These are phyloP conservation scores for Microcyclosporella mali DNA, from an alignment of 2,329 filamentous ascomycete species.

Conservation along the genomic window DNA sequence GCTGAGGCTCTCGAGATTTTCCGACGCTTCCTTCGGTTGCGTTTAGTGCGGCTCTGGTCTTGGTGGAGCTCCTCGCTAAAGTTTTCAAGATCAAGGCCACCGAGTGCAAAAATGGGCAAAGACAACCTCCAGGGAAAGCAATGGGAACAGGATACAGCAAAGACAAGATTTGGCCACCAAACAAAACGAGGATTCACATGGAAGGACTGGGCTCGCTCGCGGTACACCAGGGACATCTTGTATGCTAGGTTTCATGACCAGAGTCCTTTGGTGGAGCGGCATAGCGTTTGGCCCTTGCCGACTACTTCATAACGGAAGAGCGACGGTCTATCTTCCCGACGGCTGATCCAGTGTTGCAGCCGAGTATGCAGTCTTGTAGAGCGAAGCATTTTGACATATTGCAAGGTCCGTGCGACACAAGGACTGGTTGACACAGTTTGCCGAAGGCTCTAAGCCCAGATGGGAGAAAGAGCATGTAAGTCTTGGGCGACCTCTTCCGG, in stretches of 20 bases:
- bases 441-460: constrained; percentile 6
- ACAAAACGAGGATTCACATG: constrained; percentile 9
- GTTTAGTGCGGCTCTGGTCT: no score
- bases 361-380: constrained; percentile 13
- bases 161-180: constrained; percentile 11
- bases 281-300: constrained; percentile 19
- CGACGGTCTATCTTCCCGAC: constrained; percentile 12
- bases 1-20: no score
- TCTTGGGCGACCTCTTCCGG: constrained; percentile 11
- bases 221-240: constrained; percentile 13
- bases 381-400: constrained; percentile 9
- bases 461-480: not conserved
- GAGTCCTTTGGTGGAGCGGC: constrained; percentile 11
- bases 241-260: constrained; percentile 16
- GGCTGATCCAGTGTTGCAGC: constrained; percentile 15
- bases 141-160: constrained; percentile 15
- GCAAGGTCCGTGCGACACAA: constrained; percentile 15
- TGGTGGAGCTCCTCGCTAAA: not conserved
- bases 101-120: constrained; percentile 12
- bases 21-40: no score
- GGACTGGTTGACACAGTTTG: constrained; percentile 13
- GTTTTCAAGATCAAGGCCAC: constrained; percentile 10
- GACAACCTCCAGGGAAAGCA: constrained; percentile 15
- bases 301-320: constrained; percentile 13
- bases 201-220: constrained; percentile 7